Conservation (phyloP, 257 asterid species). For the Anisodus acutangulus region DNA sequence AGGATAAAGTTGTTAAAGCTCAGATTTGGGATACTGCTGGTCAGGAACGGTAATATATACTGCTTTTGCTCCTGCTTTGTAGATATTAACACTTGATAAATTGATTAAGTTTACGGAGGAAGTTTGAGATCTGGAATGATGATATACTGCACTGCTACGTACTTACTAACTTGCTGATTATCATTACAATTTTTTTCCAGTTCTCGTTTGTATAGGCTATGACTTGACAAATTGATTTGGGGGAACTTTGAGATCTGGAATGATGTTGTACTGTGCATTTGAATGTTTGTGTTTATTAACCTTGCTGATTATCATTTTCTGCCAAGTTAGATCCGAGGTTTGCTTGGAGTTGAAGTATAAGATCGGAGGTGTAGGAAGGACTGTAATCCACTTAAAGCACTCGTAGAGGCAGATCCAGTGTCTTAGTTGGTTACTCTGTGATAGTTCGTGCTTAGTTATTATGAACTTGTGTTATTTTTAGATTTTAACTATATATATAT, state of each 20-base stretch:
- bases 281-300: neutral
- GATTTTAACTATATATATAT: neutral
- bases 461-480: neutral
- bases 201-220: neutral
- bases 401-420: neutral
- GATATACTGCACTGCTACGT: too few relatives aligned
- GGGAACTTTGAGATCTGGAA: constrained; percentile 37
- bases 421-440: neutral
- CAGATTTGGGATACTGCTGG: constrained; percentile 80
- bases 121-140: too few relatives aligned
- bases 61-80: neutral
- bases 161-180: too few relatives aligned
- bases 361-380: neutral
- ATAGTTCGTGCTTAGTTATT: neutral
- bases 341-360: neutral
- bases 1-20: constrained; percentile 65
- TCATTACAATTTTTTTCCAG: too few relatives aligned
- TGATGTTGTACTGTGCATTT: neutral
- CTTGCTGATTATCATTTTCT: neutral
- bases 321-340: neutral
- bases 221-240: neutral
- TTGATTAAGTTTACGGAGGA: too few relatives aligned
- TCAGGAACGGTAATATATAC: constrained; percentile 49
- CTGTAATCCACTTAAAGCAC: neutral
- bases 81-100: too few relatives aligned